Evolutionary conservation across 257 asterid genomes (phyloP).

Genomic region (Ligustrum vulgare): DNA sequence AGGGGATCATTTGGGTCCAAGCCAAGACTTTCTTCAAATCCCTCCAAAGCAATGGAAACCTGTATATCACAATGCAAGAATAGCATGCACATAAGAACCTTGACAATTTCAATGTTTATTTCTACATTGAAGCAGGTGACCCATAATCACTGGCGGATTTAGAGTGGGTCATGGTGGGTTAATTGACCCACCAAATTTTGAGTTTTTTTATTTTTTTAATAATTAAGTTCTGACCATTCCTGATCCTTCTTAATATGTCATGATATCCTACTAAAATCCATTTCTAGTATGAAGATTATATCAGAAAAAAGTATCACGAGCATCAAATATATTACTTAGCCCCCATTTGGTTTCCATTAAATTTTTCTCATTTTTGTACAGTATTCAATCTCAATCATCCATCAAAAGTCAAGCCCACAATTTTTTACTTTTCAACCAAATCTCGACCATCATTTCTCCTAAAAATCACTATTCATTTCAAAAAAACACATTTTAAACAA

Average conservation of each 20-base stretch:
- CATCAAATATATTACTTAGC: neutral
- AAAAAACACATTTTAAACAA: too few relatives aligned
- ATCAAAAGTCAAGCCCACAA: too few relatives aligned
- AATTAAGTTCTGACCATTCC: neutral
- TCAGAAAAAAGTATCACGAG: neutral
- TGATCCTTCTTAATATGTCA: neutral
- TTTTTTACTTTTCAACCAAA: too few relatives aligned
- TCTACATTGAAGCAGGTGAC: neutral
- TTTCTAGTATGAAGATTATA: neutral
- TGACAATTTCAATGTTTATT: neutral
- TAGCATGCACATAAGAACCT: slow-evolving; percentile 12
- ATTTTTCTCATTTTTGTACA: too few relatives aligned
- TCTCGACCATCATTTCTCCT: too few relatives aligned
- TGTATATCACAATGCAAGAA: slow-evolving; percentile 30
- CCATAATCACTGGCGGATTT: too few relatives aligned
- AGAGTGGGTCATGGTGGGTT: too few relatives aligned
- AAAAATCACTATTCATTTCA: too few relatives aligned
- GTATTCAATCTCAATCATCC: too few relatives aligned
- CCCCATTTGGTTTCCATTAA: too few relatives aligned
- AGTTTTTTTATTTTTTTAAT: too few relatives aligned
- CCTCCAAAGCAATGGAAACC: slow-evolving; percentile 62
- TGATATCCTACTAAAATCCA: neutral
- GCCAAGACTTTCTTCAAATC: slow-evolving; percentile 66
- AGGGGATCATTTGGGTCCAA: slow-evolving; percentile 84
- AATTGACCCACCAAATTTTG: too few relatives aligned